These are phyloP conservation scores for Platismatia glauca DNA, from an alignment of 495 filamentous ascomycete species.

Conservation along the genomic window DNA sequence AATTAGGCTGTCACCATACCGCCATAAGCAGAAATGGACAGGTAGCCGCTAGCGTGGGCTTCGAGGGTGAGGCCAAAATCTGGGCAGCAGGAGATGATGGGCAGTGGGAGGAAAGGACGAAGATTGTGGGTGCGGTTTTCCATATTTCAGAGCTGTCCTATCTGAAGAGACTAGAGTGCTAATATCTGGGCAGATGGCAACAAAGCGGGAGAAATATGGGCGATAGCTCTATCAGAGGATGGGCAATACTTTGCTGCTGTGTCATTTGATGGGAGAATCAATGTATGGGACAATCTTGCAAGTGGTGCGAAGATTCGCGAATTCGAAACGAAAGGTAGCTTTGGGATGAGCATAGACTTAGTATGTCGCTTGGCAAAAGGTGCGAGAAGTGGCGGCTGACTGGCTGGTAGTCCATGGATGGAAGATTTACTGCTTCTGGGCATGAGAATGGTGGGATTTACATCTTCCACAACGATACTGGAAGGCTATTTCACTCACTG, in stretches of 20 bases:
- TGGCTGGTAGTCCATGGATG: conserved; percentile 53
- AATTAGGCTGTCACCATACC: conserved; percentile 83
- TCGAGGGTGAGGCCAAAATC: conserved; percentile 74
- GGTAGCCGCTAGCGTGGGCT: conserved; percentile 72
- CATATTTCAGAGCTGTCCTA: conserved; percentile 5
- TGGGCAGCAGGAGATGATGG: conserved; percentile 53
- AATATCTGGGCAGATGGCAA: conserved; percentile 32
- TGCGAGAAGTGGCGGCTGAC: conserved; percentile 19
- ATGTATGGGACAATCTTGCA: conserved; percentile 68
- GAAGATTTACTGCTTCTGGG: conserved; percentile 77
- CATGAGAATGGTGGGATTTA: conserved; percentile 93
- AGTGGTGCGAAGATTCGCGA: conserved; percentile 51
- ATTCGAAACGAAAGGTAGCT: conserved; percentile 85
- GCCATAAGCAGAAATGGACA: conserved; percentile 58
- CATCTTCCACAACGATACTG: conserved; percentile 86
- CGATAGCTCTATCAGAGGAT: conserved; percentile 70
- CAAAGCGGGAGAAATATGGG: conserved; percentile 67
- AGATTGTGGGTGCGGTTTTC: conserved; percentile 35
- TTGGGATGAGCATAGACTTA: conserved; percentile 81
- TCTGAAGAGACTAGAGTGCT: conserved; percentile 15
- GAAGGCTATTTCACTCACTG: conserved; percentile 75
- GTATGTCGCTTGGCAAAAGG: conserved; percentile 32
- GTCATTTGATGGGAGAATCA: conserved; percentile 73
- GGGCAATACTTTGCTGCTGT: conserved; percentile 75
- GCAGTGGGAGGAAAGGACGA: conserved; percentile 44